These are phyloP conservation scores for Macrotyloma uniflorum DNA, from an alignment of 306 rosid species.

Conservation along the genomic window DNA sequence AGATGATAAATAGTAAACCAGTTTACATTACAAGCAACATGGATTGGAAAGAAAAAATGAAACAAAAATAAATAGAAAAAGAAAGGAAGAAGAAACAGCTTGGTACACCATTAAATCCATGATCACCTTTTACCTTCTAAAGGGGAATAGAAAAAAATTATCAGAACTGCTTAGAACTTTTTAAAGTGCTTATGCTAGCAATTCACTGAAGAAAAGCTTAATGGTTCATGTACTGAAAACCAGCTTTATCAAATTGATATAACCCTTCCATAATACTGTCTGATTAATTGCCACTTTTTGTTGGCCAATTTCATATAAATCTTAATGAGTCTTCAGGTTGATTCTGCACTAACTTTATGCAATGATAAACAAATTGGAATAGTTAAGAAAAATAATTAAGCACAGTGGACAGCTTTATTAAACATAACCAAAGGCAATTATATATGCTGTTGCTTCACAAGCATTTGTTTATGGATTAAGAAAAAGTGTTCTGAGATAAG, in stretches of 20 bases:
- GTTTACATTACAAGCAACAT: slow-evolving; percentile 36
- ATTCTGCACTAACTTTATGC: slow-evolving; percentile 26
- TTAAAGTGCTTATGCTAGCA: slow-evolving; percentile 30
- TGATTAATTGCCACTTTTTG: slow-evolving; percentile 11
- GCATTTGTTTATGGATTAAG: slow-evolving; percentile 7
- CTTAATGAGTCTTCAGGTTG: not conserved
- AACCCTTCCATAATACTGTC: slow-evolving; percentile 23
- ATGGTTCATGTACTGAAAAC: slow-evolving; percentile 27
- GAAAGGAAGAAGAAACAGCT: not conserved
- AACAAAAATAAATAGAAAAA: not conserved
- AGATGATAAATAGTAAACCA: slow-evolving; percentile 9
- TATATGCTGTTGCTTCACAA: slow-evolving; percentile 16
- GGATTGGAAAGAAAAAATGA: not conserved
- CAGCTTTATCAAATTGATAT: slow-evolving; percentile 16
- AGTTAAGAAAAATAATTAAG: slow-evolving; percentile 24
- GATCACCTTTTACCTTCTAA: not conserved
- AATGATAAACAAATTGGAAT: slow-evolving; percentile 12
- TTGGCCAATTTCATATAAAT: slow-evolving; percentile 29
- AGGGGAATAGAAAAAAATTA: not conserved
- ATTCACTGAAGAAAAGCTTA: slow-evolving; percentile 34
- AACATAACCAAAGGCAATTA: not conserved
- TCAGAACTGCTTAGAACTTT: slow-evolving; percentile 18
- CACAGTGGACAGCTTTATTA: slow-evolving; percentile 3
- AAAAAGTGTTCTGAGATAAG: not conserved
- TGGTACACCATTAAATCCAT: not conserved